A percentile compares a stretch with the other conserved stretches of the same genome.
These are phyloP conservation scores for Delitschia confertaspora DNA, from an alignment of 495 filamentous ascomycete genomes.

Conservation along the genomic window DNA sequence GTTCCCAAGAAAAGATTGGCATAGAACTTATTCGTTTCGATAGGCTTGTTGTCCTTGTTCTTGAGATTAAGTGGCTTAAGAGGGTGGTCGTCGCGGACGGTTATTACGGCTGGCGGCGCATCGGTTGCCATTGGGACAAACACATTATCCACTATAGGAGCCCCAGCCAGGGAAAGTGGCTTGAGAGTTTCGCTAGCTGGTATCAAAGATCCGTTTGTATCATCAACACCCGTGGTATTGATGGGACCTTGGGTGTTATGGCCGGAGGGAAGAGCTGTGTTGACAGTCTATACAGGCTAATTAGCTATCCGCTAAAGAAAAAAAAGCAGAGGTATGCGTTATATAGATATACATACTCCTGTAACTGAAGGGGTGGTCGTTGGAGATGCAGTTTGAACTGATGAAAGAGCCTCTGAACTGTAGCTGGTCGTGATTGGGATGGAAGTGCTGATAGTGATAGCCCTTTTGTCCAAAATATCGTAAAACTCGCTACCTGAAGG, in stretches of 20 bases:
- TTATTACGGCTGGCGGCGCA: slow-evolving; percentile 31
- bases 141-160: slow-evolving; percentile 26
- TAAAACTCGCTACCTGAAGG: slow-evolving; percentile 6
- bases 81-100: slow-evolving; percentile 31
- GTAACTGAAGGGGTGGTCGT: slow-evolving; percentile 18
- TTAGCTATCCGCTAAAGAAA: slow-evolving; percentile 2
- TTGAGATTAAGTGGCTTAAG: slow-evolving; percentile 29
- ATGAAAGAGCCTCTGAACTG: slow-evolving; percentile 11
- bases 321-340: neutral
- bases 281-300: slow-evolving; percentile 14
- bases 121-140: slow-evolving; percentile 34
- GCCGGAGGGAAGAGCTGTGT: slow-evolving; percentile 17
- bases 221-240: slow-evolving; percentile 1
- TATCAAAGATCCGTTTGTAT: slow-evolving; percentile 10
- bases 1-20: slow-evolving; percentile 74
- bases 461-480: slow-evolving; percentile 9
- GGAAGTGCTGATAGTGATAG: slow-evolving; percentile 9
- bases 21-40: slow-evolving; percentile 89
- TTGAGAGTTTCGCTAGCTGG: slow-evolving; percentile 27
- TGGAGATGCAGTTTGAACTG: slow-evolving; percentile 17
- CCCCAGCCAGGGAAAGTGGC: slow-evolving; percentile 18
- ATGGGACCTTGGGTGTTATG: slow-evolving; percentile 16
- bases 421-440: slow-evolving; percentile 22
- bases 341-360: slow-evolving; percentile 14
- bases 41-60: slow-evolving; percentile 44